Conservation (phyloP, 331 rosid genomes). For the Cydonia oblonga region DNA sequence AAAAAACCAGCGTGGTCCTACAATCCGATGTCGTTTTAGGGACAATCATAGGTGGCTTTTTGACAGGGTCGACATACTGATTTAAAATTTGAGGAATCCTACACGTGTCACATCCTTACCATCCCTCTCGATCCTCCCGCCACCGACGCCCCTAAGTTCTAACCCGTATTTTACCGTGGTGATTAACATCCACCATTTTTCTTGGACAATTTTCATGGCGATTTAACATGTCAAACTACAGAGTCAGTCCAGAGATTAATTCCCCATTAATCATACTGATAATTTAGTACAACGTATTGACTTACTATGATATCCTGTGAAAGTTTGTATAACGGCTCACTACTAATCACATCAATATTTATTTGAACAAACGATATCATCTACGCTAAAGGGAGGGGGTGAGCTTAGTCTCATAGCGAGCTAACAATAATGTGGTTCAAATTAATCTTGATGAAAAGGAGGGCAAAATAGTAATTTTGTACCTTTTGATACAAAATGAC, state of each 20-base stretch:
- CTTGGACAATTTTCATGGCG: neutral
- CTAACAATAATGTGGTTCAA: no score
- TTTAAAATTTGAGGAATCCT: neutral
- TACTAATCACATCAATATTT: no score
- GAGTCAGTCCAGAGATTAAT: no score
- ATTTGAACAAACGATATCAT: no score
- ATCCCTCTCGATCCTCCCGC: neutral
- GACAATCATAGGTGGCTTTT: neutral
- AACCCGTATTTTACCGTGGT: accelerated
- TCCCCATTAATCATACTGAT: no score
- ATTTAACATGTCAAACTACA: neutral
- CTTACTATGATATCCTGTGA: no score
- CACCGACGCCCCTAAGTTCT: neutral
- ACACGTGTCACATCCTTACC: neutral
- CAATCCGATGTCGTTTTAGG: neutral
- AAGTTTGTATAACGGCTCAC: accelerated
- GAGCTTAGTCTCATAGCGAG: no score
- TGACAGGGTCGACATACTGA: neutral
- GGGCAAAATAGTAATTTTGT: no score
- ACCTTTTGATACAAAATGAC: no score
- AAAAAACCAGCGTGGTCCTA: neutral
- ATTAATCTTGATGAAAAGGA: no score
- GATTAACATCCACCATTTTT: neutral
- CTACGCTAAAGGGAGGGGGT: no score
- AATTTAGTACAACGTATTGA: no score